A percentile compares a stretch with the other conserved stretches of the same genome.
These are phyloP conservation scores for Musa troglodytarum DNA, from an alignment of 176 grass and related monocot genomes.

Conservation along the genomic window DNA sequence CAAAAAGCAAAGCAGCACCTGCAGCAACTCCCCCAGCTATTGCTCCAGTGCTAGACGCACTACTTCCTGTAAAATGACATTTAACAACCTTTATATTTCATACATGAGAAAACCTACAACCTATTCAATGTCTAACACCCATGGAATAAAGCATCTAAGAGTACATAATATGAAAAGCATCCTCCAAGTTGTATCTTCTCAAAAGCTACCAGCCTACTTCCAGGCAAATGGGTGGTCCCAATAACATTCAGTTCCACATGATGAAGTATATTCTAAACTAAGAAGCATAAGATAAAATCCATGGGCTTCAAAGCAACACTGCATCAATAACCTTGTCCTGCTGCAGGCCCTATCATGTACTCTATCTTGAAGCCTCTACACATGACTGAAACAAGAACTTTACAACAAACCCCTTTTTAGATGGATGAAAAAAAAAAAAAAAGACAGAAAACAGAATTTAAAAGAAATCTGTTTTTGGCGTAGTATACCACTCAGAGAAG, in stretches of 20 bases:
- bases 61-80: background rate
- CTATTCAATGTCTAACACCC: background rate
- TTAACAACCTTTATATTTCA: background rate
- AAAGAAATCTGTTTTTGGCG: background rate
- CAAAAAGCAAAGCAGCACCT: constrained; percentile 7
- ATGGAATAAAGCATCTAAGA: background rate
- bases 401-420: background rate
- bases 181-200: background rate
- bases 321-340: background rate
- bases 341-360: background rate
- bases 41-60: constrained; percentile 4
- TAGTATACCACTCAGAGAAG: background rate
- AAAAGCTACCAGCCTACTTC: background rate
- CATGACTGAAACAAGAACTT: background rate
- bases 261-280: background rate
- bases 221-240: background rate
- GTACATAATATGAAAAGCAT: background rate
- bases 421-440: background rate
- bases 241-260: background rate
- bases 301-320: background rate
- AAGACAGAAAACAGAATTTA: background rate
- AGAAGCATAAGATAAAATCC: background rate
- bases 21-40: constrained; percentile 9
- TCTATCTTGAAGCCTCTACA: background rate
- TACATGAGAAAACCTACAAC: background rate